phyloP scores from a whole-genome alignment of 371 early-diverging fungal genomes.

The Circinella umbellata region DNA sequence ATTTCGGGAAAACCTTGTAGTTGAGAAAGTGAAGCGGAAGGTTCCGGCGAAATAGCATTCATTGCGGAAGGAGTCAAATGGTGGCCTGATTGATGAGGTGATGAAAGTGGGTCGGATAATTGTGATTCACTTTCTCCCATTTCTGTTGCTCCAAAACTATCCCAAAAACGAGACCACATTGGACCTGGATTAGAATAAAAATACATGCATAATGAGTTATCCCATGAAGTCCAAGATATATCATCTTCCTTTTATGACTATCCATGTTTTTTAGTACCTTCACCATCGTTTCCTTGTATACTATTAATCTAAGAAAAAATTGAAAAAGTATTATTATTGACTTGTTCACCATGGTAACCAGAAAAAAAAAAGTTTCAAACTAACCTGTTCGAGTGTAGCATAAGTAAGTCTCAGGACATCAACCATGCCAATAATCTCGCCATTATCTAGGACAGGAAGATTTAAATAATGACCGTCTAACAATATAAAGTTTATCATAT shows the following conservation, averaged over 20 bases:
- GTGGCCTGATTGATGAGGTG: slow-evolving; percentile 28
- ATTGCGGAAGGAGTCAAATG: slow-evolving; percentile 20
- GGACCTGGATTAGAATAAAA: slow-evolving; percentile 24
- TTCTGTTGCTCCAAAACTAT: slow-evolving; percentile 51
- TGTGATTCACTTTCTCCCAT: slow-evolving; percentile 49
- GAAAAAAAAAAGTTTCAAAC: neutral
- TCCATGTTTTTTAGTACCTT: slow-evolving; percentile 27
- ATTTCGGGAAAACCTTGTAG: slow-evolving; percentile 50
- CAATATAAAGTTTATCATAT: neutral
- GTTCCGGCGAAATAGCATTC: slow-evolving; percentile 38
- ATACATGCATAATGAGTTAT: neutral
- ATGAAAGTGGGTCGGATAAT: slow-evolving; percentile 34
- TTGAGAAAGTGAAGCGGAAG: slow-evolving; percentile 48
- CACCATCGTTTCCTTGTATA: slow-evolving; percentile 48
- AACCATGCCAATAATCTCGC: slow-evolving; percentile 82
- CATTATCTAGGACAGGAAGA: slow-evolving; percentile 89
- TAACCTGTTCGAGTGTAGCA: slow-evolving; percentile 74
- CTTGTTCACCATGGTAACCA: neutral
- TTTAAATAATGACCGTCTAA: slow-evolving; percentile 92
- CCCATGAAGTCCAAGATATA: no score
- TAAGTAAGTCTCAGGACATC: slow-evolving; percentile 93
- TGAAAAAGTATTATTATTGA: neutral
- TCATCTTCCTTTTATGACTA: no score
- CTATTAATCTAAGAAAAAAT: slow-evolving; percentile 32
- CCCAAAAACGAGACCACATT: slow-evolving; percentile 55